Base-by-base conservation (phyloP, 768 basidiomycete species). In the Lactarius sp. region DNA sequence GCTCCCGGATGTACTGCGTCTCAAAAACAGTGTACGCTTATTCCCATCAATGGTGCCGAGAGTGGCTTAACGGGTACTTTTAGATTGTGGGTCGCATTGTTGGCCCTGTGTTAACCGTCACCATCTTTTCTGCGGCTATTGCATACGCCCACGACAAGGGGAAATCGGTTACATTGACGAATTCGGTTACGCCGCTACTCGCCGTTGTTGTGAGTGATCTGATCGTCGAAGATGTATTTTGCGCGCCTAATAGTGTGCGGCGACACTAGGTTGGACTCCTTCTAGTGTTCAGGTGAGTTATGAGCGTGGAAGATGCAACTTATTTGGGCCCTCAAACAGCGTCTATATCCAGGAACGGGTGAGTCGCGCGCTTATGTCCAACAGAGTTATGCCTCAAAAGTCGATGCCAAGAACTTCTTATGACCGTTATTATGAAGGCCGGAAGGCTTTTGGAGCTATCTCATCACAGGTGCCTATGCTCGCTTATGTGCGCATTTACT, bases 351-450 rank as follows among this genome's bases (percentile, higher is more conserved):
- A 90, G 90, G 69, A 91, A 92, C 68, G 77, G 86, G 88, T 86
- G 72, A 36, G 61, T 61, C 14, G 14, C 42, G 47, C 51, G 37
- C 61, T 49, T 44, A 52, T 37, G 27, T 42, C 12, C 3, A 16
- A 22, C 13, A 10, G 27, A 31, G 3, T 12, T 2, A 13, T 33
- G 13, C 44, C 55, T 54, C 27, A 60, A 27, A 5, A 12, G 31
- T 22, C 13, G n/a, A 33, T 14, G 37, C 58, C 67, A 61, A 91
- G 87, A 56, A 92, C 90, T 27, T 92, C 90, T 8, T 94, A 92
- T 69, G 90, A 93, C 69, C 85, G 90, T 39, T 92, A 86, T 70
- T 91, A 86, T 81, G 93, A 94, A 77, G 94, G 94, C 53, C 80
- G 94, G 67, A 96, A 90, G 73, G 83, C 85, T 49, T 94, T 94